Conservation (phyloP, 164 flowering plant species). For the Brasenia schreberi region DNA sequence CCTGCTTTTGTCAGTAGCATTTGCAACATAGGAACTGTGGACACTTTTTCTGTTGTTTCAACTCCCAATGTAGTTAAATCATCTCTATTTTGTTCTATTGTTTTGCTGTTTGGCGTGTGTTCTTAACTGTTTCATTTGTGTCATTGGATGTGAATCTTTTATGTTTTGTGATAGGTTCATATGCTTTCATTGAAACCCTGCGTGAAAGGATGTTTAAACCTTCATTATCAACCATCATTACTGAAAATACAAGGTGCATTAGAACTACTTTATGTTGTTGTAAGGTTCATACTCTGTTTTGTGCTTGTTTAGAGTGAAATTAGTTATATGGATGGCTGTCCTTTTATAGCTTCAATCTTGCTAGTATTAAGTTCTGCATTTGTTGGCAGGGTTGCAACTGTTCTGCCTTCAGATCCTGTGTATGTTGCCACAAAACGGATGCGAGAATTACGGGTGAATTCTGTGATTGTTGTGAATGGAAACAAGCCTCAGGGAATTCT, state of each 20-base stretch:
- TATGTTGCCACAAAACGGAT: constrained; percentile 77
- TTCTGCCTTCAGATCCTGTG: constrained; percentile 83
- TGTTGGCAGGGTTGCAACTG: constrained; percentile 61
- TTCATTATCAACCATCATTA: constrained; percentile 67
- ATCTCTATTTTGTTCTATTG: not conserved
- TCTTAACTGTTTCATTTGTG: too few species aligned
- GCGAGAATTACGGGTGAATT: constrained; percentile 69
- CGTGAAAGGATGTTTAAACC: constrained; percentile 98
- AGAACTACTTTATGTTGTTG: not conserved
- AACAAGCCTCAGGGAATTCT: constrained; percentile 89
- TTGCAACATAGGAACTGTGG: not conserved
- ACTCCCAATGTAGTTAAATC: not conserved
- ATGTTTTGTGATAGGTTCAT: constrained; percentile 49
- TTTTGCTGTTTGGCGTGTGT: not conserved
- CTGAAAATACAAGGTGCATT: constrained; percentile 60
- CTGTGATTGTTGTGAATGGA: constrained; percentile 51
- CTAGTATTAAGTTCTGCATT: not conserved
- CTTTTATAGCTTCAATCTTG: not conserved
- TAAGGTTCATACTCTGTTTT: not conserved
- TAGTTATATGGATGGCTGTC: not conserved
- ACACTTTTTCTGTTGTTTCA: not conserved
- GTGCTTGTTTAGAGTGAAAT: not conserved
- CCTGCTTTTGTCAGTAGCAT: not conserved
- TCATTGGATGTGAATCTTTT: not conserved
- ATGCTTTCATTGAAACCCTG: constrained; percentile 80